Evolutionary conservation across 306 rosid species (phyloP), one percentile per base, ranked within the genome.

Genomic region (Malus sylvestris): DNA sequence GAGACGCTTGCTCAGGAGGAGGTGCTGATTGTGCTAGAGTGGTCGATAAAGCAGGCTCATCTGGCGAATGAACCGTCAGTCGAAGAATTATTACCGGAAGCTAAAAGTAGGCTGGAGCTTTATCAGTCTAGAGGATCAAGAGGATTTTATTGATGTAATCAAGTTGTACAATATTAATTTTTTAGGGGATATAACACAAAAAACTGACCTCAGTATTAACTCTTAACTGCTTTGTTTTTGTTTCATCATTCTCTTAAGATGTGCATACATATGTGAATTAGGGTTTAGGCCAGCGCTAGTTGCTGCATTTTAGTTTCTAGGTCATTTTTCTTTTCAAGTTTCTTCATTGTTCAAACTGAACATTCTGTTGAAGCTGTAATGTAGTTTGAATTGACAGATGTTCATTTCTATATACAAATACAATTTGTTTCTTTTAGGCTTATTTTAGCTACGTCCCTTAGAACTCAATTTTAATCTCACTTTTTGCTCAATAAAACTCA

Each of bases 71-170:
- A 80, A 8, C 79, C 64, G 0, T 5, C 70, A 18, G 75, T 92
- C 46, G 87, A 83, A 67, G 38, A 49, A 5, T 49, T 86, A 1
- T 68, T 92, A 61, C 92, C 89, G 4, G 93, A 92, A 77, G 93
- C 97, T 52, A 92, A 90, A 71, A 90, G 97, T 77, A 81, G 96
- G 57, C 77, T 92, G 79, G 97, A 89, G 72, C 91, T 88, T 23
- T 92, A 92, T 79, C 97, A 92, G 78, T 92, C 97, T 38, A 87
- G 97, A 84, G 93, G 88, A 29, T 77, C 91, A 3, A 87, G 97
- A 76, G 95, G 90, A 71, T 89, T 88, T 75, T 83, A 83, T 38
- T 92, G 79, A 86, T 79, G 79, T 64, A 27, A 38, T 59, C 45
- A 57, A 11, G 59, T 25, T 71, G 68, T 44, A 79, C 30, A 61